phyloP scores from a whole-genome alignment of 148 eudicot genomes.

The Cornus florida region DNA sequence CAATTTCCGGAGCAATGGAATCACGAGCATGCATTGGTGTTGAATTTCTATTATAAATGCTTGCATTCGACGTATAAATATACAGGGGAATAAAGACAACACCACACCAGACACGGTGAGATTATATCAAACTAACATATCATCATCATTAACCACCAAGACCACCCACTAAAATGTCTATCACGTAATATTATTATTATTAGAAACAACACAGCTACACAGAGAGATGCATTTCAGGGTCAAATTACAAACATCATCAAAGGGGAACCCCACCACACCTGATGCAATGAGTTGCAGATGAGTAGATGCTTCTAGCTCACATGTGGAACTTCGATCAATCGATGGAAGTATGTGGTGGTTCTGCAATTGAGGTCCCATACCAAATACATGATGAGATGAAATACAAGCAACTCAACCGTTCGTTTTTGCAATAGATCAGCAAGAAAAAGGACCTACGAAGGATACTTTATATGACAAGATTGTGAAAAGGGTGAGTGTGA shows the following conservation, averaged over 20 bases:
- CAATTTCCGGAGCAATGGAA: not conserved
- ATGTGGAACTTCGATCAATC: not conserved
- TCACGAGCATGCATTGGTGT: not conserved
- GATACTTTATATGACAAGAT: not conserved
- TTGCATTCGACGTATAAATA: conserved; percentile 28
- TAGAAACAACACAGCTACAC: not conserved
- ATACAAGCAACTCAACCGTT: not conserved
- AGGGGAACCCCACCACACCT: not conserved
- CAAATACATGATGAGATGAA: conserved; percentile 3
- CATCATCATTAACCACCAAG: conserved; percentile 21
- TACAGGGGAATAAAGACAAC: conserved; percentile 23
- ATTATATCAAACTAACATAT: not conserved
- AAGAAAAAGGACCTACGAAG: not conserved
- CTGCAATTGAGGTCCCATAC: not conserved
- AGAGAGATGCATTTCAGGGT: not conserved
- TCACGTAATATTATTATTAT: conserved; percentile 5
- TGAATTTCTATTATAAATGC: conserved; percentile 15
- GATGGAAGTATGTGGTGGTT: not conserved
- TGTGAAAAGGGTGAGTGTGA: not conserved
- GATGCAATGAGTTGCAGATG: not conserved
- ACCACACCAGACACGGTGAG: conserved; percentile 12
- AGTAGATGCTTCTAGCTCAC: not conserved
- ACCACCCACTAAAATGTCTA: conserved; percentile 21
- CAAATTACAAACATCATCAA: not conserved
- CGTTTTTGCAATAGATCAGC: not conserved